These are phyloP conservation scores for Kitagawia praeruptora DNA, from an alignment of 129 eudicot species.

Conservation along the genomic window DNA sequence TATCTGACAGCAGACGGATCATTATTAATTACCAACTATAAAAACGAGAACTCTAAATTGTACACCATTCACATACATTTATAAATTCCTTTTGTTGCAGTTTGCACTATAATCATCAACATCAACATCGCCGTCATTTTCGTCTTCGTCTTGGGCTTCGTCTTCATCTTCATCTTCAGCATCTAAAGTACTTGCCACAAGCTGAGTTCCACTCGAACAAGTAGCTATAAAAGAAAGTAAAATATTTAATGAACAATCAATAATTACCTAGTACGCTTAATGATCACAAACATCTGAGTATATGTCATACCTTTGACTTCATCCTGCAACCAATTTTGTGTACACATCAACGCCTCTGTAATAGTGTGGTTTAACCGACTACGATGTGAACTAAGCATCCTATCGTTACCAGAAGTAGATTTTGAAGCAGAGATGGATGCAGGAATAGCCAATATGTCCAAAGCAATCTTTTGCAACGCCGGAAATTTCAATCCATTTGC, in stretches of 20 bases:
- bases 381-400: constrained; percentile 11
- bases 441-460: constrained; percentile 14
- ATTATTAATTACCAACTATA: no score
- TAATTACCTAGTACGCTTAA: background rate
- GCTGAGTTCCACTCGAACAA: background rate
- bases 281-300: background rate
- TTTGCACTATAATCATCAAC: background rate
- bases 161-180: background rate
- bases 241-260: background rate
- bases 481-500: constrained; percentile 13
- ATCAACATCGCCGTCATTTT: background rate
- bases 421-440: constrained; percentile 8
- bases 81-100: background rate
- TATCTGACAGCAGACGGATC: background rate
- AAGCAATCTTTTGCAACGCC: constrained; percentile 14
- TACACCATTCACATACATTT: background rate
- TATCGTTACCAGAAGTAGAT: constrained; percentile 12
- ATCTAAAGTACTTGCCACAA: constrained; percentile 5
- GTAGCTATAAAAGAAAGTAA: constrained; percentile 1
- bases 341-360: constrained; percentile 27
- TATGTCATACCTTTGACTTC: background rate
- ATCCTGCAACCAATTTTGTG: constrained; percentile 3
- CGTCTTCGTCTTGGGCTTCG: background rate
- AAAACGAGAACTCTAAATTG: background rate
- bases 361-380: constrained; percentile 11